Evolutionary conservation across 2,329 filamentous ascomycete species (phyloP).

Genomic region (Talaromyces sp.): DNA sequence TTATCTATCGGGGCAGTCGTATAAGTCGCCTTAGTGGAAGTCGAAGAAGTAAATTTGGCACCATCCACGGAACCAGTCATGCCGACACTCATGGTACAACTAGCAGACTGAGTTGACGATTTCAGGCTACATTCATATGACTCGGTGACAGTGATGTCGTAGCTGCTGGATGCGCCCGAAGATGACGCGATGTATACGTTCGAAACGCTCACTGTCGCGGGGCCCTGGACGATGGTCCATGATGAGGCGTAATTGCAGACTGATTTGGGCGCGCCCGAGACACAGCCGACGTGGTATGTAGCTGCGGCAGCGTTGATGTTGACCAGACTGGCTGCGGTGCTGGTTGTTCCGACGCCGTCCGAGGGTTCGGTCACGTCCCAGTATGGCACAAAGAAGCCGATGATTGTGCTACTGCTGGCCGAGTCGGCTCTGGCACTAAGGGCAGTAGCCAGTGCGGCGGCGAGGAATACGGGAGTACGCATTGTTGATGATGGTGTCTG

Average conservation of each 20-base stretch:
- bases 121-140: slow-evolving; percentile 18
- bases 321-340: slow-evolving; percentile 22
- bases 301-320: slow-evolving; percentile 19
- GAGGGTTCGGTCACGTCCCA: slow-evolving; percentile 3
- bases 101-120: slow-evolving; percentile 16
- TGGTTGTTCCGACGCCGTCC: slow-evolving; percentile 15
- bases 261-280: slow-evolving; percentile 20
- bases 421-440: background rate
- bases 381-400: slow-evolving; percentile 15
- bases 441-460: background rate
- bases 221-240: slow-evolving; percentile 24
- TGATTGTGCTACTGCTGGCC: slow-evolving; percentile 10
- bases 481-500: background rate
- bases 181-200: slow-evolving; percentile 20
- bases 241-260: slow-evolving; percentile 20
- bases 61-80: slow-evolving; percentile 14
- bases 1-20: background rate
- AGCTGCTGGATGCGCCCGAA: background rate
- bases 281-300: slow-evolving; percentile 23
- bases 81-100: slow-evolving; percentile 19
- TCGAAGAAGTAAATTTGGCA: background rate
- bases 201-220: slow-evolving; percentile 19
- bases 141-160: slow-evolving; percentile 20
- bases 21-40: slow-evolving; percentile 4
- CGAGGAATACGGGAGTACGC: background rate